phyloP scores from a whole-genome alignment of 2,329 filamentous ascomycete species.

The Aureobasidium sp. region DNA sequence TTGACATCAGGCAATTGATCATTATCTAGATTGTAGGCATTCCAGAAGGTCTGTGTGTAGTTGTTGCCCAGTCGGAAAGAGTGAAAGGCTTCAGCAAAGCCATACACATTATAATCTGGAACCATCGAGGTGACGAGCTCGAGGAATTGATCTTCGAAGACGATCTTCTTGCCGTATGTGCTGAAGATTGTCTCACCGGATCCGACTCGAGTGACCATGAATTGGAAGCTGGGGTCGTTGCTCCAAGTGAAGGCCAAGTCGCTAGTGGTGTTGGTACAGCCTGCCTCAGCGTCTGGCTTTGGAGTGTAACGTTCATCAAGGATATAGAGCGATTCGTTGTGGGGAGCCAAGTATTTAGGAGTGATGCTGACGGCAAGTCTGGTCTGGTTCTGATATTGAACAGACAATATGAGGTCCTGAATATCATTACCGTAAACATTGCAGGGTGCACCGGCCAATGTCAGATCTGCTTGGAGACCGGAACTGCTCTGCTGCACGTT shows the following conservation, averaged over 20 bases:
- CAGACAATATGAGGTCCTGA: slow-evolving; percentile 21
- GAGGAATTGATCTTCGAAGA: slow-evolving; percentile 30
- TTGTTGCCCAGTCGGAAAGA: slow-evolving; percentile 27
- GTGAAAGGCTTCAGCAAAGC: slow-evolving; percentile 26
- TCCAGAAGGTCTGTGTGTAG: slow-evolving; percentile 29
- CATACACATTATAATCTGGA: slow-evolving; percentile 28
- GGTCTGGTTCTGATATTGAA: slow-evolving; percentile 26
- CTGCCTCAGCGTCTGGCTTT: slow-evolving; percentile 8
- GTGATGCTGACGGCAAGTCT: slow-evolving; percentile 22
- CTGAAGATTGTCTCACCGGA: slow-evolving; percentile 27
- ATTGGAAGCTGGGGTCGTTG: slow-evolving; percentile 26
- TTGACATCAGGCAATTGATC: slow-evolving; percentile 25
- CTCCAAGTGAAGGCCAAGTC: slow-evolving; percentile 27
- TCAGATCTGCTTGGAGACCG: slow-evolving; percentile 26
- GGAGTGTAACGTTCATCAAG: slow-evolving; percentile 20
- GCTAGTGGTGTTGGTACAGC: slow-evolving; percentile 20
- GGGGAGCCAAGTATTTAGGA: slow-evolving; percentile 22
- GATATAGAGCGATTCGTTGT: slow-evolving; percentile 24
- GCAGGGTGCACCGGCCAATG: slow-evolving; percentile 24
- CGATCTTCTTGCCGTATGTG: slow-evolving; percentile 25
- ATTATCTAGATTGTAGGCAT: slow-evolving; percentile 26
- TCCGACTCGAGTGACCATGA: slow-evolving; percentile 22
- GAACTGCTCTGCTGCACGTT: slow-evolving; percentile 22
- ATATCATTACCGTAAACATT: slow-evolving; percentile 29
- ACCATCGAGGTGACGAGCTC: slow-evolving; percentile 26